Percentiles rank a stretch among this genome's conserved stretches.
These are phyloP conservation scores for Neoboletus magnificus DNA, from an alignment of 768 basidiomycete species.

Conservation along the genomic window DNA sequence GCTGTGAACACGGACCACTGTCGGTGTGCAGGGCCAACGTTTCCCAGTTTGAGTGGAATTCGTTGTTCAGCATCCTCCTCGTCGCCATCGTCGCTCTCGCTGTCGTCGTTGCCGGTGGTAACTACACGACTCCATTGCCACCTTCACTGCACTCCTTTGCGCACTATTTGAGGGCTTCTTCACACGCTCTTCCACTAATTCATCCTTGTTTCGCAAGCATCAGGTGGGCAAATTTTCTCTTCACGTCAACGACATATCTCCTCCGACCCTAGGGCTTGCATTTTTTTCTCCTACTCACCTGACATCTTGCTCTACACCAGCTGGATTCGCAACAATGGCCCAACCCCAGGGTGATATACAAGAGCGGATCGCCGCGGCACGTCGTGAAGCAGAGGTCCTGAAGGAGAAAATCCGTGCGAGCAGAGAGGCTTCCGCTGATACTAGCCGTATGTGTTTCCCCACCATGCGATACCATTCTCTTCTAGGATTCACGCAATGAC, in stretches of 20 bases:
- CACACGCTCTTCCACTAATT: conserved; percentile 26
- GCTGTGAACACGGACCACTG: conserved; percentile 11
- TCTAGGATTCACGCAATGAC: conserved; percentile 13
- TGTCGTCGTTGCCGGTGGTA: conserved; percentile 7
- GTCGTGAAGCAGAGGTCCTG: conserved; percentile 93
- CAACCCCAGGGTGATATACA: conserved; percentile 83
- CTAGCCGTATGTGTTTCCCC: conserved; percentile 69
- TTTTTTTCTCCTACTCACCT: background rate
- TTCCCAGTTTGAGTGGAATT: conserved; percentile 15
- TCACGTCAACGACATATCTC: conserved; percentile 8
- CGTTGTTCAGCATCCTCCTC: conserved; percentile 7
- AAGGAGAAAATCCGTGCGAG: conserved; percentile 99
- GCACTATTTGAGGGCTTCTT: conserved; percentile 19
- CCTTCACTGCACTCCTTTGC: conserved; percentile 11
- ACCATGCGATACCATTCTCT: conserved; percentile 1
- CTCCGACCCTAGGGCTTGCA: background rate
- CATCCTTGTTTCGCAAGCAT: conserved; percentile 29
- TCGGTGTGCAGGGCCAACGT: conserved; percentile 12
- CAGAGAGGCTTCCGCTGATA: conserved; percentile 96
- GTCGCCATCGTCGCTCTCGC: conserved; percentile 5
- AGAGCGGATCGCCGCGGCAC: conserved; percentile 92
- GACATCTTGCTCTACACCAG: background rate
- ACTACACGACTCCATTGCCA: conserved; percentile 7
- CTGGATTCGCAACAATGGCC: conserved; percentile 49
- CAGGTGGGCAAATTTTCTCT: conserved; percentile 30